phyloP scores from a whole-genome alignment of 164 flowering plant species.

The Dillenia suffruticosa region DNA sequence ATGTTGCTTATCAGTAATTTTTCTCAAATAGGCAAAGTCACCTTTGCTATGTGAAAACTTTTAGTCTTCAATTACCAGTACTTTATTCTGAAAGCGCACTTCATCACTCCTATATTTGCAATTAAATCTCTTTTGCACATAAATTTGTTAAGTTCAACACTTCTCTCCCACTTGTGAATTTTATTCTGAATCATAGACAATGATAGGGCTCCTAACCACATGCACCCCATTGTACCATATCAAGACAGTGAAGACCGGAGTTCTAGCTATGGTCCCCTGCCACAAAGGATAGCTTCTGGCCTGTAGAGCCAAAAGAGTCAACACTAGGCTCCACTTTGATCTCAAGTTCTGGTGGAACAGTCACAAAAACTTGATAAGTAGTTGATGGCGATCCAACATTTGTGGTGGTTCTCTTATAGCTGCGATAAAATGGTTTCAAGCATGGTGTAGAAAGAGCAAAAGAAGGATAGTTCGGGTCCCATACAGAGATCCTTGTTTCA shows the following conservation, averaged over 20 bases:
- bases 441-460: slow-evolving; percentile 17
- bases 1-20: too few species aligned
- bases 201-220: slow-evolving; percentile 29
- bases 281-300: slow-evolving; percentile 14
- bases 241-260: slow-evolving; percentile 13
- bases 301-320: slow-evolving; percentile 10
- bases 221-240: slow-evolving; percentile 27
- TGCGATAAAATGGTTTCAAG: background rate
- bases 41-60: too few species aligned
- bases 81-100: too few species aligned
- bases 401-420: slow-evolving; percentile 7
- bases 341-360: slow-evolving; percentile 6
- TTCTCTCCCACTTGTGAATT: too few species aligned
- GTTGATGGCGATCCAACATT: slow-evolving; percentile 12
- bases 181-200: slow-evolving; percentile 6
- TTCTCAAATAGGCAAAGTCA: too few species aligned
- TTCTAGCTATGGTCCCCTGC: slow-evolving; percentile 1
- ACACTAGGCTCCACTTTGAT: slow-evolving; percentile 17
- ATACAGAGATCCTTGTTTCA: background rate
- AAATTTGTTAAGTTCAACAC: too few species aligned
- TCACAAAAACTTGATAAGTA: slow-evolving; percentile 29
- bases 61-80: too few species aligned
- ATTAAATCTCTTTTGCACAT: too few species aligned
- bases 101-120: too few species aligned
- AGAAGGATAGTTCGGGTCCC: slow-evolving; percentile 40